A percentile compares a stretch with the other conserved stretches of the same genome.
These are phyloP conservation scores for Mercurialis annua DNA, from an alignment of 345 rosid species.

Conservation along the genomic window DNA sequence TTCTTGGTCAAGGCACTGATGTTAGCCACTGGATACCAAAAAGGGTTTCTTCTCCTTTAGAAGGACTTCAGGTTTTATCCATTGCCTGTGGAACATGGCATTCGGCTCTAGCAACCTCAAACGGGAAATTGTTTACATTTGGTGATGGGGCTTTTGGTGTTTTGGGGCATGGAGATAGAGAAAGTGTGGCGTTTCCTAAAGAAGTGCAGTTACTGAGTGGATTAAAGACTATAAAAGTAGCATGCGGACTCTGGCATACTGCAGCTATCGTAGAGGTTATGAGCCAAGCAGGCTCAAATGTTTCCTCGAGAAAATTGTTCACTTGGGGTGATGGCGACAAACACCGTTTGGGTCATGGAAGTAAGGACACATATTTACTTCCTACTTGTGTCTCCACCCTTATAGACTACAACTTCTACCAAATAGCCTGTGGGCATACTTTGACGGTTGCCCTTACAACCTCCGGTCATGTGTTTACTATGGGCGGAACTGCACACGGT, in stretches of 20 bases:
- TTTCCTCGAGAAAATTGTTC: slow-evolving; percentile 69
- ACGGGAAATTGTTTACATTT: slow-evolving; percentile 83
- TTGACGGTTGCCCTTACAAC: slow-evolving; percentile 88
- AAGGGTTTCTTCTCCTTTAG: slow-evolving; percentile 74
- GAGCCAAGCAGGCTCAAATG: slow-evolving; percentile 49
- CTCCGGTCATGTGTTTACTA: slow-evolving; percentile 88
- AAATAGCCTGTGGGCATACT: slow-evolving; percentile 78
- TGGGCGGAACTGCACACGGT: slow-evolving; percentile 76
- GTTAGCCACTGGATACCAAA: slow-evolving; percentile 93
- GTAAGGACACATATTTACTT: slow-evolving; percentile 69
- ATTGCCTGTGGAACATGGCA: slow-evolving; percentile 94
- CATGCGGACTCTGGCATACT: slow-evolving; percentile 96
- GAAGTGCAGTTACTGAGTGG: slow-evolving; percentile 72
- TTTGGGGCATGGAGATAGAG: slow-evolving; percentile 88
- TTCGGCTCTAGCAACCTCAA: slow-evolving; percentile 79
- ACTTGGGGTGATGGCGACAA: slow-evolving; percentile 98
- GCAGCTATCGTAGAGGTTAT: slow-evolving; percentile 90
- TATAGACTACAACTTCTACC: slow-evolving; percentile 88
- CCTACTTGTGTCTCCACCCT: slow-evolving; percentile 85
- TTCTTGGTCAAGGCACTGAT: slow-evolving; percentile 84
- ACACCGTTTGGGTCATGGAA: slow-evolving; percentile 87
- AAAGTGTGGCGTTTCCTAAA: slow-evolving; percentile 64
- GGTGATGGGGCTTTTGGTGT: slow-evolving; percentile 92
- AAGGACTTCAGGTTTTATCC: slow-evolving; percentile 88
- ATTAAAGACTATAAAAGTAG: slow-evolving; percentile 74